Evolutionary conservation across 805 yeast species (phyloP).

Genomic region (Wickerhamiella australiensis): DNA sequence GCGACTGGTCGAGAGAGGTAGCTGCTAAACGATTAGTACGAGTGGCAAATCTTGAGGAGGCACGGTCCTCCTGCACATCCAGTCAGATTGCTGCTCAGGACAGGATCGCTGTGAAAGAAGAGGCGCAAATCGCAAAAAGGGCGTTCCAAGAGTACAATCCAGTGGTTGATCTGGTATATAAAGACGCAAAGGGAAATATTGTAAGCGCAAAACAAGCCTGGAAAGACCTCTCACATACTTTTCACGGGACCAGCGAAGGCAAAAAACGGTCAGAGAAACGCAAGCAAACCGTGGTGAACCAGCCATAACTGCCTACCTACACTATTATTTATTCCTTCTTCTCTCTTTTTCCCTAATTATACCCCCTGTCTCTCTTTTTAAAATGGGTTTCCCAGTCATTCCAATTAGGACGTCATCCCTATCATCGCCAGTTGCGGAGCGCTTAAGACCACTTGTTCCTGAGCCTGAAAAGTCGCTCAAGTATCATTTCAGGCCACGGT

Average conservation of each 20-base stretch:
- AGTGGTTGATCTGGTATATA: constrained; percentile 39
- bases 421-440: neutral
- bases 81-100: neutral
- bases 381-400: neutral
- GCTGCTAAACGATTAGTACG: constrained; percentile 17
- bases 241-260: constrained; percentile 43
- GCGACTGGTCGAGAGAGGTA: constrained; percentile 15
- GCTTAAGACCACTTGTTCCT: neutral
- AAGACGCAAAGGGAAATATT: constrained; percentile 50
- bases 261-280: neutral
- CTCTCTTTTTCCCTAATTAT: neutral
- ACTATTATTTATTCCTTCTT: neutral
- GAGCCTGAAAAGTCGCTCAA: neutral
- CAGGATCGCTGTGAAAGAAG: constrained; percentile 20
- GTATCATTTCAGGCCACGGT: neutral
- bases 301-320: neutral
- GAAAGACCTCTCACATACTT: constrained; percentile 62
- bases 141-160: constrained; percentile 34
- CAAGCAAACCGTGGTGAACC: neutral
- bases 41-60: constrained; percentile 18
- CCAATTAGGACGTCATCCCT: neutral
- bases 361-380: neutral
- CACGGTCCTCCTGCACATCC: constrained; percentile 21
- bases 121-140: constrained; percentile 24
- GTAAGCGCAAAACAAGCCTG: constrained; percentile 60